Base-by-base conservation (phyloP, 202 grass and related monocot genomes). In the Cymbopogon flexuosus region DNA sequence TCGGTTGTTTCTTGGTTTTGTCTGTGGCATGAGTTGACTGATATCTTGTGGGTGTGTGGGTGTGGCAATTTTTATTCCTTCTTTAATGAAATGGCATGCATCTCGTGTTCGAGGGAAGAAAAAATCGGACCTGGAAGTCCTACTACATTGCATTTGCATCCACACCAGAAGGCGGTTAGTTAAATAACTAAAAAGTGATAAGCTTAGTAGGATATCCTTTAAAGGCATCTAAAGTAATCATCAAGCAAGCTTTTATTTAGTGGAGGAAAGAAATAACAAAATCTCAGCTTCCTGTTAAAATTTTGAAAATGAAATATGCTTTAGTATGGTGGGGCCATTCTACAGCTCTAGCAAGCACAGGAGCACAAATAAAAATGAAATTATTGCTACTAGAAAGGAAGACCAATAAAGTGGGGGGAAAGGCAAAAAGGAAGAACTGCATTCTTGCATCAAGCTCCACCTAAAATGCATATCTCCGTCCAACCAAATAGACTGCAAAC, bases 221-320 rank as follows among this genome's bases (percentile, higher is more conserved):
- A 49, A 13, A 77, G 56, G 22, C n/a, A 31, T 64, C 59, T 65
- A 69, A 75, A 83, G 74, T 65, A 63, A 45, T 75, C 79, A 81
- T 78, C 23, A 82, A 82, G 49, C 52, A 75, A 83, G 56, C 64
- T 86, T 79, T 79, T 46, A 57, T 86, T 76, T 46, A 75, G 68
- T 79, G 42, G 45, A 46, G 10, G 57, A 86, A 79, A 23, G 13
- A 81, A 70, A 68, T 40, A 1, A 71, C 15, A 23, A 86, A 87
- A 82, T 30, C 19, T 70, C 11, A 73, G 16, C 10, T 65, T 54
- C 66, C 58, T 23, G 68, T 58, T 85, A 72, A 8, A 65, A 19
- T 79, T 34, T 29, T 36, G 46, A n/a, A 78, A 87, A 87, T 22
- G 30, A 36, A 41, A 31, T 21, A 66, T 2, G 16, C 21, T 78